Evolutionary conservation across 495 filamentous ascomycete species (phyloP).

Genomic region (Durotheca rogersii): DNA sequence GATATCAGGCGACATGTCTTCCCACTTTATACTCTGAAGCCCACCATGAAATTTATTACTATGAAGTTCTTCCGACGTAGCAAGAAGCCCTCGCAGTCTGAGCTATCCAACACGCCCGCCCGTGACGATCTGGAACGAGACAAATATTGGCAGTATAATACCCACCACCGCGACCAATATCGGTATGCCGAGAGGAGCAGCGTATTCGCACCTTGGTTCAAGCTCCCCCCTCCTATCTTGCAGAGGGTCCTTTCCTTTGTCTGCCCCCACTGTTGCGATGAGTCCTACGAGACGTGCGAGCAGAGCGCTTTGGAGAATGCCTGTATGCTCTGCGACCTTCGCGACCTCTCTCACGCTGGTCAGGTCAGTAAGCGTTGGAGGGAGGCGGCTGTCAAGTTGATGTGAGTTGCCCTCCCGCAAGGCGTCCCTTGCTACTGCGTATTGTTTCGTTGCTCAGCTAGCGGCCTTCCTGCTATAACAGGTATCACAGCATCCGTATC

Average conservation of each 20-base stretch:
- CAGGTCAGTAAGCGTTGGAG: slow-evolving; percentile 75
- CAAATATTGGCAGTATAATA: slow-evolving; percentile 30
- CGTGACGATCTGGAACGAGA: slow-evolving; percentile 29
- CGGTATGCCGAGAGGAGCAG: slow-evolving; percentile 21
- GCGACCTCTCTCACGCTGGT: slow-evolving; percentile 80
- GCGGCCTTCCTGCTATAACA: slow-evolving; percentile 36
- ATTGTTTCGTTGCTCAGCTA: slow-evolving; percentile 8
- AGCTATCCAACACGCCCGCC: slow-evolving; percentile 16
- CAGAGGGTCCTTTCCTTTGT: slow-evolving; percentile 73
- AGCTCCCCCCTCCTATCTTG: slow-evolving; percentile 65
- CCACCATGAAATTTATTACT: slow-evolving; percentile 27
- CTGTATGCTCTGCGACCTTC: slow-evolving; percentile 94
- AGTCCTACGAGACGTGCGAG: slow-evolving; percentile 78
- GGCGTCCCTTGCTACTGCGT: neutral
- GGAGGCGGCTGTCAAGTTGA: slow-evolving; percentile 50
- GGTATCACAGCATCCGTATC: slow-evolving; percentile 87
- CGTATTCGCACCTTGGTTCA: slow-evolving; percentile 36
- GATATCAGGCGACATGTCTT: no score
- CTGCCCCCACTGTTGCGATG: slow-evolving; percentile 79
- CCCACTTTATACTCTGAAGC: no score
- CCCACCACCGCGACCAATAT: slow-evolving; percentile 17
- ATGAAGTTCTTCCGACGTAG: slow-evolving; percentile 49
- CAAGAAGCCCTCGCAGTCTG: slow-evolving; percentile 32
- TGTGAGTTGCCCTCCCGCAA: slow-evolving; percentile 52
- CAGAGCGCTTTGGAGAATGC: slow-evolving; percentile 77